phyloP scores from a whole-genome alignment of 1,284 basidiomycete species.

The Peniophora sp. region DNA sequence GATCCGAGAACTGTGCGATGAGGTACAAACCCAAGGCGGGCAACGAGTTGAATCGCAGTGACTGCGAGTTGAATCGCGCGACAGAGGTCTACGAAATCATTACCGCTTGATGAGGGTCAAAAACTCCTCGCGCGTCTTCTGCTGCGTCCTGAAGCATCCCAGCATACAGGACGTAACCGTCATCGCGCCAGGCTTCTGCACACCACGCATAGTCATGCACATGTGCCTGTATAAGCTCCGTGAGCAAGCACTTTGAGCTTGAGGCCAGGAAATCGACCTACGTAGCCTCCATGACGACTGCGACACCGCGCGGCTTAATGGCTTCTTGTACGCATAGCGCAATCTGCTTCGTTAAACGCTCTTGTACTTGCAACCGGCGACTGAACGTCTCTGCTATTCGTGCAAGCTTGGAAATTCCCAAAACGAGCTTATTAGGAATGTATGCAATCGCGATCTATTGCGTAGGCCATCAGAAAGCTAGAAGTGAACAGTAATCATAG shows the following conservation, averaged over 20 bases:
- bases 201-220: slow-evolving; percentile 99
- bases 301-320: slow-evolving; percentile 95
- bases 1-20: not conserved
- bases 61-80: slow-evolving; percentile 15
- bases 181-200: slow-evolving; percentile 94
- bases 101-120: not conserved
- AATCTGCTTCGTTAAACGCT: slow-evolving; percentile 96
- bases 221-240: slow-evolving; percentile 64
- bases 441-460: slow-evolving; percentile 72
- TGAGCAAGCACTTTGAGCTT: slow-evolving; percentile 7
- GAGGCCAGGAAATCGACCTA: slow-evolving; percentile 36
- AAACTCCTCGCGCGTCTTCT: slow-evolving; percentile 53
- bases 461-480: slow-evolving; percentile 1
- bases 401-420: slow-evolving; percentile 96
- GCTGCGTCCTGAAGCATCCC: slow-evolving; percentile 93
- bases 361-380: slow-evolving; percentile 93
- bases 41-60: too few species aligned
- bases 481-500: not conserved
- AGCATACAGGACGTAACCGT: slow-evolving; percentile 99
- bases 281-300: slow-evolving; percentile 98
- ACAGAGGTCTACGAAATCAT: not conserved
- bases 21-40: slow-evolving; percentile 10
- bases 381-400: slow-evolving; percentile 98
- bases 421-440: slow-evolving; percentile 92
- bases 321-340: slow-evolving; percentile 97